phyloP scores from a whole-genome alignment of 2,329 filamentous ascomycete genomes.

The Phialophora chinensis region DNA sequence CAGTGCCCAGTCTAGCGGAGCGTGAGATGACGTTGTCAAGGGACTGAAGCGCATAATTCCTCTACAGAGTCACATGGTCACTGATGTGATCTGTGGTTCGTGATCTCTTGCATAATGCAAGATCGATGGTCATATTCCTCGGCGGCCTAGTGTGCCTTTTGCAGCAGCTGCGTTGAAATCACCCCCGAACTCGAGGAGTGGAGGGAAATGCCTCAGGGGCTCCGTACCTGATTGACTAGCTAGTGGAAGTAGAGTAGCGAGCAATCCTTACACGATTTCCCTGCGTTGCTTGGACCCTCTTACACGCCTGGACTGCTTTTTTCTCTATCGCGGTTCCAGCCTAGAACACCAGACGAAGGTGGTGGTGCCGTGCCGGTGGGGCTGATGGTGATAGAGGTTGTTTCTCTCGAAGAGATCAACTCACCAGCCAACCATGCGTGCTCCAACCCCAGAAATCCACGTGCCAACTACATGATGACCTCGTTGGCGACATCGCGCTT shows the following conservation, averaged over 20 bases:
- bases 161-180: background rate
- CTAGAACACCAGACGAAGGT: background rate
- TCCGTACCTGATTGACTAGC: background rate
- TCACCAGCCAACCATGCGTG: background rate
- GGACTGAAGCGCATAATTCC: background rate
- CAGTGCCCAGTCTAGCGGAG: no score
- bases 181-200: background rate
- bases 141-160: background rate
- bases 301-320: constrained; percentile 1
- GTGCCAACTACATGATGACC: constrained; percentile 78
- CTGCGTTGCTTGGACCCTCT: background rate
- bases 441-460: background rate
- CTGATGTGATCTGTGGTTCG: background rate
- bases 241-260: background rate
- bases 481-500: constrained; percentile 79
- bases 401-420: background rate
- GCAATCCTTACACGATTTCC: background rate
- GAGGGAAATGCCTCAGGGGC: background rate
- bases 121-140: background rate
- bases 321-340: constrained; percentile 19
- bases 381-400: no score
- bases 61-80: background rate
- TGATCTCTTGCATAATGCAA: background rate
- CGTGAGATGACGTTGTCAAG: background rate
- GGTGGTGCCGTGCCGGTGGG: no score